phyloP scores from a whole-genome alignment of 306 rosid species.

The Lotus japonicus region DNA sequence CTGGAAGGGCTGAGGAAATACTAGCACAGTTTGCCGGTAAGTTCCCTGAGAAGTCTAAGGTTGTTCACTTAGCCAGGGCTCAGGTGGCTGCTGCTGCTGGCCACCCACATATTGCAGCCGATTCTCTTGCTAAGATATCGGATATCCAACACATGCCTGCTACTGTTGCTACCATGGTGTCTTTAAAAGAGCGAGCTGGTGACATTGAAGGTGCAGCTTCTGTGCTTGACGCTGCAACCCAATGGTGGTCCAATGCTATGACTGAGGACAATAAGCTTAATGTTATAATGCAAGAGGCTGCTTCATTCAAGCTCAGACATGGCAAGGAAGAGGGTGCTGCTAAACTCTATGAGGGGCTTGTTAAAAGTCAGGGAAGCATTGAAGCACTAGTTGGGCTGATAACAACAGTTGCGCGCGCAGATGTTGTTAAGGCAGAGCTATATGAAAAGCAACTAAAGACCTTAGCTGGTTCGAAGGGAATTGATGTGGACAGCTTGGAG shows the following conservation, averaged over 20 bases:
- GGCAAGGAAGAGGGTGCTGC: slow-evolving; percentile 84
- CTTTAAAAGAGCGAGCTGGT: slow-evolving; percentile 83
- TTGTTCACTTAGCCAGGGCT: slow-evolving; percentile 70
- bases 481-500: slow-evolving; percentile 85
- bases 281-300: slow-evolving; percentile 82
- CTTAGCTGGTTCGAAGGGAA: slow-evolving; percentile 70
- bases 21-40: slow-evolving; percentile 65
- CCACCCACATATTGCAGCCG: slow-evolving; percentile 84
- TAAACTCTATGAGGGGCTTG: slow-evolving; percentile 72
- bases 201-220: slow-evolving; percentile 86
- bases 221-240: slow-evolving; percentile 80
- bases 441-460: slow-evolving; percentile 80
- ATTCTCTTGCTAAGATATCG: slow-evolving; percentile 69
- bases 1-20: slow-evolving; percentile 86
- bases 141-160: slow-evolving; percentile 94
- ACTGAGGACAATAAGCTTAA: slow-evolving; percentile 72
- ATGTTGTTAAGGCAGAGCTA: slow-evolving; percentile 78
- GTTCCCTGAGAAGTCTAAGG: slow-evolving; percentile 72
- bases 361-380: slow-evolving; percentile 72
- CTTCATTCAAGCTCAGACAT: slow-evolving; percentile 82
- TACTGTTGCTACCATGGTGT: slow-evolving; percentile 87
- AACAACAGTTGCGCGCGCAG: slow-evolving; percentile 72
- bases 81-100: slow-evolving; percentile 95
- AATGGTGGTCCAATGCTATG: slow-evolving; percentile 96
- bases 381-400: slow-evolving; percentile 88